A percentile compares a stretch with the other conserved stretches of the same genome.
Conservation (phyloP, 345 rosid species). For the Capsella bursapastoris region DNA sequence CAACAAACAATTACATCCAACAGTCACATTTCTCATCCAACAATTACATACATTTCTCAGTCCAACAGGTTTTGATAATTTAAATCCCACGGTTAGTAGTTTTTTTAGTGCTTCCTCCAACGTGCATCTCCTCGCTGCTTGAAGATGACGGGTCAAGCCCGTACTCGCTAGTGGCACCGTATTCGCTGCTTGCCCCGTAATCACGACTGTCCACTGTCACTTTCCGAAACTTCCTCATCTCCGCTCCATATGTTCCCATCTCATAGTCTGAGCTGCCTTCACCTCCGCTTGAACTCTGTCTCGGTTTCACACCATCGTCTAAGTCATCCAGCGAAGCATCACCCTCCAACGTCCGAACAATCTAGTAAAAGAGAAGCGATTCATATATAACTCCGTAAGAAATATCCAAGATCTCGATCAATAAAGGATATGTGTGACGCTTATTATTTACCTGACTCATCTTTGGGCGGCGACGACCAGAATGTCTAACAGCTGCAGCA, state of each 20-base stretch:
- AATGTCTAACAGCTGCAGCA: slow-evolving; percentile 86
- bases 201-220: slow-evolving; percentile 72
- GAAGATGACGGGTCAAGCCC: slow-evolving; percentile 79
- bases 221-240: slow-evolving; percentile 76
- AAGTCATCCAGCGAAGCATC: slow-evolving; percentile 72
- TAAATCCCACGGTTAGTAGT: slow-evolving; percentile 60
- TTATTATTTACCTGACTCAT: slow-evolving; percentile 73
- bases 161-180: slow-evolving; percentile 77
- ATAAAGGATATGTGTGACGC: not conserved
- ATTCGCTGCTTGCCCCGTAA: slow-evolving; percentile 71
- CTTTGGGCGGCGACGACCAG: slow-evolving; percentile 83
- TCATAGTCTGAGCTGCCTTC: slow-evolving; percentile 86
- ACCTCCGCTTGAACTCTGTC: slow-evolving; percentile 60
- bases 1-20: slow-evolving; percentile 21
- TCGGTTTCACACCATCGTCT: slow-evolving; percentile 71
- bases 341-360: slow-evolving; percentile 86
- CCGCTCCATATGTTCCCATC: slow-evolving; percentile 71
- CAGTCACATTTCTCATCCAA: slow-evolving; percentile 8
- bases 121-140: slow-evolving; percentile 61
- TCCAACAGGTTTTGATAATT: slow-evolving; percentile 29
- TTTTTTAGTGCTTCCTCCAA: slow-evolving; percentile 18
- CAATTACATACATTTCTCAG: not conserved
- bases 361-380: slow-evolving; percentile 45
- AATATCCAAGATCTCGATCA: not conserved
- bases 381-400: too few relatives aligned